phyloP scores from a whole-genome alignment of 768 basidiomycete species.

The Mycena polygramma region DNA sequence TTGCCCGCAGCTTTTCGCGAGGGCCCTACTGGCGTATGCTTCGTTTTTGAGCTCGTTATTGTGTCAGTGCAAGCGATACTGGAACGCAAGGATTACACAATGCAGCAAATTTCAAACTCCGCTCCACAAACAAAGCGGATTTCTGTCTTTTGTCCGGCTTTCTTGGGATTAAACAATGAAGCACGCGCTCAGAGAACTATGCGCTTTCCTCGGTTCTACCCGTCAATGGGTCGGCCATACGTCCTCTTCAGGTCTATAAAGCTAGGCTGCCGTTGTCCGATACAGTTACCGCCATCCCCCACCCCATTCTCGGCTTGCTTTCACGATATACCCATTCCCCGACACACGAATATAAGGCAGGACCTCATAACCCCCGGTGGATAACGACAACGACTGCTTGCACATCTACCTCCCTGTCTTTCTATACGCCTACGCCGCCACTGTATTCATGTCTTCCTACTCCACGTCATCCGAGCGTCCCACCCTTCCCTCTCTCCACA shows the following conservation, averaged over 20 bases:
- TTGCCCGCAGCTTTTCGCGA: neutral
- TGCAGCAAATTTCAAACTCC: conserved; percentile 28
- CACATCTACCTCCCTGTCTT: neutral
- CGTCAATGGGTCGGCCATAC: conserved; percentile 30
- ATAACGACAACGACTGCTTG: conserved; percentile 27
- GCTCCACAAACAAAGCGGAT: conserved; percentile 22
- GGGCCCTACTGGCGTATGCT: neutral
- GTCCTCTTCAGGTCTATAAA: conserved; percentile 33
- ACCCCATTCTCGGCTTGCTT: conserved; percentile 24
- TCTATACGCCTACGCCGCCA: neutral
- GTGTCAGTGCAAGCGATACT: conserved; percentile 2
- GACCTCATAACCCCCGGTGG: conserved; percentile 33
- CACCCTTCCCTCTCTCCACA: conserved; percentile 65
- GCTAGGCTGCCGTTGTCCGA: conserved; percentile 13
- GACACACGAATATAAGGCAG: conserved; percentile 34
- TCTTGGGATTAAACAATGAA: conserved; percentile 22
- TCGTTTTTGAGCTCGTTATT: neutral
- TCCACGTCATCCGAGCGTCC: conserved; percentile 52
- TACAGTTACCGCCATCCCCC: conserved; percentile 25
- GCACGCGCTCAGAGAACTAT: conserved; percentile 19
- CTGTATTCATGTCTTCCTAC: conserved; percentile 34
- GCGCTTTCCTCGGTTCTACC: conserved; percentile 4
- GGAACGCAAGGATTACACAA: conserved; percentile 9
- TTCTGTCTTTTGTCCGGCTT: conserved; percentile 20
- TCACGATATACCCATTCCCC: conserved; percentile 29